phyloP scores from a whole-genome alignment of 2,329 filamentous ascomycete genomes.

The Apiospora kogelbergensis region DNA sequence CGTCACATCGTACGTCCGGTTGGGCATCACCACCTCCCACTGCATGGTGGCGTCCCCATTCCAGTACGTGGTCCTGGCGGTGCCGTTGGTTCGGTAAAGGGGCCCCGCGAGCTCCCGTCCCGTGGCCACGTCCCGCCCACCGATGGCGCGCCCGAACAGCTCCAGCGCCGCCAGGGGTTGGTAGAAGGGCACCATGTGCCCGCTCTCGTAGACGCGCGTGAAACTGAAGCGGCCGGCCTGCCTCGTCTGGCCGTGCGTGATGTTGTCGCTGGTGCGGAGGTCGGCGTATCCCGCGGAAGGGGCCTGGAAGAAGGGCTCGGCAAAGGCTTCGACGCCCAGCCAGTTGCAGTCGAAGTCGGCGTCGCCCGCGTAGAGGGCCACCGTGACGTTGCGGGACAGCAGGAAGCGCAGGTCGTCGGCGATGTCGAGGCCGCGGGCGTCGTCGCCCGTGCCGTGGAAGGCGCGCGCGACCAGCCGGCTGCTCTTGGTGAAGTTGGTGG shows the following conservation, averaged over 20 bases:
- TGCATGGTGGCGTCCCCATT: conserved; percentile 39
- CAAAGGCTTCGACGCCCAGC: conserved; percentile 28
- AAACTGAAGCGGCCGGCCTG: conserved; percentile 52
- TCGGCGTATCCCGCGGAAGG: conserved; percentile 49
- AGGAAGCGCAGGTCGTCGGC: conserved; percentile 25
- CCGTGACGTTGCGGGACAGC: conserved; percentile 21
- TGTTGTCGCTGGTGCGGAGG: conserved; percentile 32
- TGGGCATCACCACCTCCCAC: conserved; percentile 29
- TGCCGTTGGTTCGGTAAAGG: conserved; percentile 39
- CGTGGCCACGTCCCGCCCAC: conserved; percentile 49
- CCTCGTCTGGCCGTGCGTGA: conserved; percentile 49
- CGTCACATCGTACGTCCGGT: conserved; percentile 32
- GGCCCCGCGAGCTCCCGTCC: conserved; percentile 29
- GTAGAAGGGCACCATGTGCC: conserved; percentile 51
- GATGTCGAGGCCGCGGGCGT: conserved; percentile 27
- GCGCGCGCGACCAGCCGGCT: conserved; percentile 42
- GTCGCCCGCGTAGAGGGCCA: conserved; percentile 32
- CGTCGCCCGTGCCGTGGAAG: conserved; percentile 60
- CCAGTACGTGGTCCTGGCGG: conserved; percentile 42
- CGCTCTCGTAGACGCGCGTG: conserved; percentile 43
- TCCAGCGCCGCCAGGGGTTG: conserved; percentile 49
- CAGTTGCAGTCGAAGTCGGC: conserved; percentile 35
- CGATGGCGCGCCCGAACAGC: conserved; percentile 48
- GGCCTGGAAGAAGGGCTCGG: conserved; percentile 34
- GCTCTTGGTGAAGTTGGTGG: conserved; percentile 55